Conservation (phyloP, 257 asterid species). For the Gentiana straminea region DNA sequence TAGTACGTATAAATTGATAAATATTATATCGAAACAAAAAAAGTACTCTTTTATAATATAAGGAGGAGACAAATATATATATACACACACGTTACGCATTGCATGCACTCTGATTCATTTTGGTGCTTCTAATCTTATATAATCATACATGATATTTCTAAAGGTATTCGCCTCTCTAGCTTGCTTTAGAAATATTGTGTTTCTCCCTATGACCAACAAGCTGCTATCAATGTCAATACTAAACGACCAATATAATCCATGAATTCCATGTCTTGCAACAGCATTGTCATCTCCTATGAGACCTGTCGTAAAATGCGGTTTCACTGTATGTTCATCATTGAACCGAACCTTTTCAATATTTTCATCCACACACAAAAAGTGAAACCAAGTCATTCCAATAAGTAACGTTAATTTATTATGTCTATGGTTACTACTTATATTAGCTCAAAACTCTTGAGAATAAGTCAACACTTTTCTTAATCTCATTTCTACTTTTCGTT, state of each 20-base stretch:
- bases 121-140: constrained; percentile 59
- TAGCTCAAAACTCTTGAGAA: no score
- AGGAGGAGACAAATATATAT: no score
- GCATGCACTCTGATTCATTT: constrained; percentile 12
- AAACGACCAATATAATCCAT: constrained; percentile 55
- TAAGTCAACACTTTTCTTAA: no score
- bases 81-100: no score
- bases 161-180: constrained; percentile 37
- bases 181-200: constrained; percentile 45
- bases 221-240: constrained; percentile 30
- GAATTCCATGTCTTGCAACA: constrained; percentile 85
- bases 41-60: no score
- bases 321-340: constrained; percentile 18
- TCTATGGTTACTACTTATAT: no score
- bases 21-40: no score
- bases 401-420: no score
- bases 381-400: background rate
- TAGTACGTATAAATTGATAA: constrained; percentile 17
- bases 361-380: background rate
- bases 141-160: constrained; percentile 72
- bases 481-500: no score
- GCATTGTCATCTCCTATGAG: constrained; percentile 67
- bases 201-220: constrained; percentile 21
- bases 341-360: constrained; percentile 51
- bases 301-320: constrained; percentile 40